Evolutionary conservation across 306 rosid genomes (phyloP), one percentile per base, ranked within the genome.

Genomic region (Lathyrus aphaca): DNA sequence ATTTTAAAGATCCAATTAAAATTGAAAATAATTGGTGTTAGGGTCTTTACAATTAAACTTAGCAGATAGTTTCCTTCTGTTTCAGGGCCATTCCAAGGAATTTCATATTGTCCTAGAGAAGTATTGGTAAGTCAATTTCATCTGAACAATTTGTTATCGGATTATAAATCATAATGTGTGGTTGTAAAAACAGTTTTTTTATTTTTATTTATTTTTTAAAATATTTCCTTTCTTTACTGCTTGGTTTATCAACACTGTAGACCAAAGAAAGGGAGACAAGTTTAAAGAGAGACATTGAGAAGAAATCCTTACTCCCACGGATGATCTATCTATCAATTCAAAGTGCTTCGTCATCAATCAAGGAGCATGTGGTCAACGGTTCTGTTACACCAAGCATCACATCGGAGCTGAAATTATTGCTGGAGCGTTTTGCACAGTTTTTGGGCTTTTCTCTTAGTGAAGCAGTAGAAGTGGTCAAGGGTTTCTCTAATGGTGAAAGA

Each of bases 301-400:
- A 84, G 90, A 95, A 78, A 78, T 91, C 95, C 45, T 86, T 95
- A 81, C 95, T 91, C 71, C 96, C 99, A 44, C 87, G 97, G 79
- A 82, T 95, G 93, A 80, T 95, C 71, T 87, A 86, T 83, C 91
- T 95, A 63, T 87, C 99, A 54, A 82, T 89, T 69, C 95, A 74
- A 79, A 84, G 89, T 69, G 93, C 88, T 72, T 87, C 97, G 17
- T 54, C 83, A 25, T 84, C 92, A 56, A 64, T 83, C 42, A 95
- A 82, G 86, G 97, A 91, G 51, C 88, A 80, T 69, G 75, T 82
- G 65, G 80, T 72, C 79, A 84, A 87, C 79, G 97, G 96, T 64
- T 82, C 87, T 56, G 68, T 21, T 68, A 76, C 79, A 68, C 73
- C 80, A 37, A 82, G 89, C 67, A 69, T 83, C 67, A 71, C 87